Base-by-base conservation (phyloP, 2,329 filamentous ascomycete genomes). In the Verticillium klebahnii region DNA sequence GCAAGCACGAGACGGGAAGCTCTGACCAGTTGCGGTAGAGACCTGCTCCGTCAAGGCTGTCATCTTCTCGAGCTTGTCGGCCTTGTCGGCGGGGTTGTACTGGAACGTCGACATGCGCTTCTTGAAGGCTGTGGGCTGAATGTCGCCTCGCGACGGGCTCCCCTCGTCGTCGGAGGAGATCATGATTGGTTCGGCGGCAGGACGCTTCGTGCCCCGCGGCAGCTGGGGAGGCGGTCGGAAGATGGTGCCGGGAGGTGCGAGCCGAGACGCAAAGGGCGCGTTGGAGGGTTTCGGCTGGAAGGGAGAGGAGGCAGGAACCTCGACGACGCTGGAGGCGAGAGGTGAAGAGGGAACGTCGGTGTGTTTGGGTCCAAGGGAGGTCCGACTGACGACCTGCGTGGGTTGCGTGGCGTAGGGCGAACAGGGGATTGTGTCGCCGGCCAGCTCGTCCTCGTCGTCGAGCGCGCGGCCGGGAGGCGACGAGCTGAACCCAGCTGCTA, bases 271-370 rank as follows among this genome's bases (percentile, higher is more conserved):
- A 31, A 78, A 60, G 34, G 65, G 68, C 19, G 64, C 67, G 61
- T 65, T 65, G 63, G 62, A 50, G 31, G 70, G 61, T 32, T 58
- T 69, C 68, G 60, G 69, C 72, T 72, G 83, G 62, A 88, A 82
- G 2, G 93, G 93, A 1, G 94, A 97, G 3, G 93, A 97, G n/a
- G 92, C 91, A 34, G 89, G 88, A 3, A 97, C 93, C 73, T 97
- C 93, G 61, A 97, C 72, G 19, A 79, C 77, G 31, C 40, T 54
- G 29, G 63, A 60, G n/a, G 74, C 68, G 9, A 78, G 78, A 0
- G 83, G 82, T 8, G 81, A 79, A 29, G 76, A 75, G 55, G 73
- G 40, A 54, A 75, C 39, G 61, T 73, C 56, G 52, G 69, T 57
- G 56, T 66, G 60, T 15, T 63, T 60, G 2, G 69, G 60, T 2